Percentiles rank a stretch among this genome's conserved stretches.
Conservation (phyloP, 2,329 filamentous ascomycete species). For the Alternaria viburni region DNA sequence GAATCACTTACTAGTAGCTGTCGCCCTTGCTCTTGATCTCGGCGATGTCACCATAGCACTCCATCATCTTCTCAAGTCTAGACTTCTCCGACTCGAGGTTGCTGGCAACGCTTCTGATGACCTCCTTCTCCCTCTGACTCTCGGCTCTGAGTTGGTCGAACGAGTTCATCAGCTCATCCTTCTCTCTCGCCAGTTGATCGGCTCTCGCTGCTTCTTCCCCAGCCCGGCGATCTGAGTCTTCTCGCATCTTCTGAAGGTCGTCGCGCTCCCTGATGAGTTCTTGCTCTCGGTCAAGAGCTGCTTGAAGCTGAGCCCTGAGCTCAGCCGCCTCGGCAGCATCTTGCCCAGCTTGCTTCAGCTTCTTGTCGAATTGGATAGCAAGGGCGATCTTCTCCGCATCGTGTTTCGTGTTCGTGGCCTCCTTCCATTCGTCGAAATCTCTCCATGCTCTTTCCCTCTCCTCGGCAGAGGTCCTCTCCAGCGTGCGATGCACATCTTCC, state of each 20-base stretch:
- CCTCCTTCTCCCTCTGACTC: constrained; percentile 45
- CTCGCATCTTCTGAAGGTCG: constrained; percentile 51
- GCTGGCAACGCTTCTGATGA: constrained; percentile 47
- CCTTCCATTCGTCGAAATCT: constrained; percentile 55
- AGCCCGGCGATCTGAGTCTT: constrained; percentile 40
- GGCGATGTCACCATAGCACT: constrained; percentile 50
- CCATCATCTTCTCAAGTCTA: constrained; percentile 52
- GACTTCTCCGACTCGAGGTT: constrained; percentile 51
- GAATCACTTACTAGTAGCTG: constrained; percentile 53
- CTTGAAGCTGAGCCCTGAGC: constrained; percentile 48
- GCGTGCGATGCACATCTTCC: constrained; percentile 47
- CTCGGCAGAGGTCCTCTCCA: constrained; percentile 47
- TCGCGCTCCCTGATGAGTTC: constrained; percentile 56
- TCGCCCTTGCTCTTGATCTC: constrained; percentile 54
- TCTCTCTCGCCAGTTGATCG: constrained; percentile 41
- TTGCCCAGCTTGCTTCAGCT: constrained; percentile 55
- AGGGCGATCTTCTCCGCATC: constrained; percentile 50
- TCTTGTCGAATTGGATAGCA: constrained; percentile 49
- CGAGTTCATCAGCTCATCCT: constrained; percentile 43
- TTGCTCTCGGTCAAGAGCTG: constrained; percentile 55
- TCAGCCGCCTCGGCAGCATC: constrained; percentile 49
- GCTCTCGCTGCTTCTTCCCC: constrained; percentile 40
- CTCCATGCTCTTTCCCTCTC: constrained; percentile 42
- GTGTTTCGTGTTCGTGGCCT: constrained; percentile 40
- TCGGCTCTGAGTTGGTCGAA: constrained; percentile 42